These are phyloP conservation scores for Rhodomyrtus psidioides DNA, from an alignment of 441 rosid species.

Conservation along the genomic window DNA sequence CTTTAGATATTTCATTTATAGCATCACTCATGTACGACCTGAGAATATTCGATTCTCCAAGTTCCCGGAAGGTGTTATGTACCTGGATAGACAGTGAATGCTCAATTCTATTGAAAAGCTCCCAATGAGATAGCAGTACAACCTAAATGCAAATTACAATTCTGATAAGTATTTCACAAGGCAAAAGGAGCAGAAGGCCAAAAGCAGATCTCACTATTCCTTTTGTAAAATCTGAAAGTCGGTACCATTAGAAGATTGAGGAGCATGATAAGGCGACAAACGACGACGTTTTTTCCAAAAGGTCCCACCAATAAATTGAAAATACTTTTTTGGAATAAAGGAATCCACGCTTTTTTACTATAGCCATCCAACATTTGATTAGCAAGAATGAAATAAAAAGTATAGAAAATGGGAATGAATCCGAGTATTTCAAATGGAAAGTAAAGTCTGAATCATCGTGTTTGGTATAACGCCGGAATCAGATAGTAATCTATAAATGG, in stretches of 20 bases:
- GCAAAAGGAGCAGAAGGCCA: neutral
- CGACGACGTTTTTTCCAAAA: neutral
- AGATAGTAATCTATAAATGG: neutral
- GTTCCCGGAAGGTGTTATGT: constrained; percentile 65
- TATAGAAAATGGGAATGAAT: neutral
- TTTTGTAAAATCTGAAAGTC: neutral
- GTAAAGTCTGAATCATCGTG: neutral
- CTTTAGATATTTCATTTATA: constrained; percentile 77
- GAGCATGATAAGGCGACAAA: neutral
- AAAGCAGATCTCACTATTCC: neutral
- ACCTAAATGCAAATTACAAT: neutral
- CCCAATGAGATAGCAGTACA: neutral
- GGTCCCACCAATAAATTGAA: neutral
- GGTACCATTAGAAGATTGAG: neutral
- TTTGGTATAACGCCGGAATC: neutral
- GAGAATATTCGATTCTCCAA: constrained; percentile 79
- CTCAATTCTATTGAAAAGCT: neutral
- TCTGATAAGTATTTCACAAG: neutral
- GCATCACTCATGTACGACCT: constrained; percentile 76
- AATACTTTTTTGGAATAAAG: neutral
- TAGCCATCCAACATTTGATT: neutral
- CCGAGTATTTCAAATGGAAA: neutral
- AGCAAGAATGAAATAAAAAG: neutral
- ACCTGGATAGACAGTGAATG: constrained; percentile 42
- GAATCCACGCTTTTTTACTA: neutral